Evolutionary conservation across 108 stramenopile species (phyloP).

Genomic region (Schizochytrium sp.): DNA sequence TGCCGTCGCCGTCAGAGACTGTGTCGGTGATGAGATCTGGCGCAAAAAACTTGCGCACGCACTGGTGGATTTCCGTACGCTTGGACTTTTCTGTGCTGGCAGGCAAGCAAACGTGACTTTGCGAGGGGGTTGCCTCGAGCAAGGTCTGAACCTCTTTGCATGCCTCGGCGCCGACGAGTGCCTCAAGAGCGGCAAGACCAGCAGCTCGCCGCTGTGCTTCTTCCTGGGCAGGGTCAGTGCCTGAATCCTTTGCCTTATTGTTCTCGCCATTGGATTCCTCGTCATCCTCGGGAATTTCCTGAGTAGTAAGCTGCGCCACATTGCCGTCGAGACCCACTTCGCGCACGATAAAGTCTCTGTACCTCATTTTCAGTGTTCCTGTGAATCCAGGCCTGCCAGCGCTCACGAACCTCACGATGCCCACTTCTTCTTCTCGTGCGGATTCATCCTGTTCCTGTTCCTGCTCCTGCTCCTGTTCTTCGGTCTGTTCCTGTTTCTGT

Average conservation of each 20-base stretch:
- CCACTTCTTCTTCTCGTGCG: no score
- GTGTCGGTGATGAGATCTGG: neutral
- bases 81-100: neutral
- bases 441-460: no score
- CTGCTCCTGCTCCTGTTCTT: no score
- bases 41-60: neutral
- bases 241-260: neutral
- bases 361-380: slow-evolving; percentile 41
- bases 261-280: neutral
- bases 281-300: neutral
- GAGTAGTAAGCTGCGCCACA: neutral
- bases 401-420: neutral
- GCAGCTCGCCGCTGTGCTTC: neutral
- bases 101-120: slow-evolving; percentile 15
- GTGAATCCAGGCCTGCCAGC: slow-evolving; percentile 16
- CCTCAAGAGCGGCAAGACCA: neutral
- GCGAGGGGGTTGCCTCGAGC: neutral
- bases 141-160: slow-evolving; percentile 27
- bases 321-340: slow-evolving; percentile 35
- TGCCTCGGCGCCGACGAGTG: slow-evolving; percentile 9
- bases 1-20: neutral
- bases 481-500: no score
- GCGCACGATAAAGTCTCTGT: slow-evolving; percentile 41
- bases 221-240: neutral
- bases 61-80: neutral